Conservation (phyloP, 768 basidiomycete genomes). For the Cubamyces lactineus region DNA sequence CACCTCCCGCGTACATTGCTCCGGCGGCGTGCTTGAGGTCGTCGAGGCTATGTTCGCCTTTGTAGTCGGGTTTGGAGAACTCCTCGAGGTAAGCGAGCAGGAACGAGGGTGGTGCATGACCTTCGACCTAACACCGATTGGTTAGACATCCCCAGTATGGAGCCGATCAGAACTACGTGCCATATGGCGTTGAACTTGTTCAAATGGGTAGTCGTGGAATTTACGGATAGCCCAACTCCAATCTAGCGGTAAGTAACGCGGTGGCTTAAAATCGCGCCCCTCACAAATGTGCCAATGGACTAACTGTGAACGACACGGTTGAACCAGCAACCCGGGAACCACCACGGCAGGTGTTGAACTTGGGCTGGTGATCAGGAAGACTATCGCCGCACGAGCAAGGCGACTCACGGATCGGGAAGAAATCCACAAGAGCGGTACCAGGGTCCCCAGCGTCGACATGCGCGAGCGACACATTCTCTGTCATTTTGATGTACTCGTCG, state of each 20-base stretch:
- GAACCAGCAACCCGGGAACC: slow-evolving; percentile 27
- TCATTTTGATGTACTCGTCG: slow-evolving; percentile 25
- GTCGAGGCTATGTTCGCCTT: slow-evolving; percentile 20
- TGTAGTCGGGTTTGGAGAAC: slow-evolving; percentile 20
- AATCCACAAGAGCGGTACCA: slow-evolving; percentile 22
- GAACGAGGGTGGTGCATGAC: slow-evolving; percentile 19
- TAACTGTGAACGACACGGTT: slow-evolving; percentile 25
- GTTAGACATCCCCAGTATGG: neutral
- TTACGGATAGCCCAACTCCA: slow-evolving; percentile 20
- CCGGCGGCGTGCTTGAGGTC: slow-evolving; percentile 22
- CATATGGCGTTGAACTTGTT: slow-evolving; percentile 21
- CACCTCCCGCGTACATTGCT: slow-evolving; percentile 21
- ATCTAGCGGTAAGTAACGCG: neutral
- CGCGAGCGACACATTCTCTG: slow-evolving; percentile 23
- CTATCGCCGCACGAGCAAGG: neutral
- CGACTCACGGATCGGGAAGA: slow-evolving; percentile 22
- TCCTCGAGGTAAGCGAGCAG: slow-evolving; percentile 19
- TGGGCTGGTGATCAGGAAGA: neutral
- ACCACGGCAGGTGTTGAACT: slow-evolving; percentile 26
- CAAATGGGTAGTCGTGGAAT: slow-evolving; percentile 23
- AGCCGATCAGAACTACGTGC: neutral
- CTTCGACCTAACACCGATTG: neutral
- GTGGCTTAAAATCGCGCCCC: no score
- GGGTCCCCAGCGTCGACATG: slow-evolving; percentile 23
- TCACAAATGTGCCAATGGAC: neutral